Evolutionary conservation across 2,329 filamentous ascomycete genomes (phyloP).

Genomic region (Xylaria sp.): DNA sequence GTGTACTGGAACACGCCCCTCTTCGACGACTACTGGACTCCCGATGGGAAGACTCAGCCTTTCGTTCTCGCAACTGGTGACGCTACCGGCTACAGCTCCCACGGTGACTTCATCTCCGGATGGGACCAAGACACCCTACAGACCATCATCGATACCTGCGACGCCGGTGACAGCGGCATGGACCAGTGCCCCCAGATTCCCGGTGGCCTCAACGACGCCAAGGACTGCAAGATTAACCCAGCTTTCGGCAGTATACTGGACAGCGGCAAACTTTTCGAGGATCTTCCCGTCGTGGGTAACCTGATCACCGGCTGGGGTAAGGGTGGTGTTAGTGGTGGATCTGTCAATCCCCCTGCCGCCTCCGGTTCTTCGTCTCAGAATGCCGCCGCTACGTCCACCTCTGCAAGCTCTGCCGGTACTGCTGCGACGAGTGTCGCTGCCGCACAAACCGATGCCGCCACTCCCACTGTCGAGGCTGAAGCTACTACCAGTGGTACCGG

Average conservation of each 20-base stretch:
- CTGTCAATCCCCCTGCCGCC: constrained; percentile 32
- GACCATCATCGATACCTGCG: constrained; percentile 74
- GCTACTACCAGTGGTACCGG: constrained; percentile 44
- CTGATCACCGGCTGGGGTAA: constrained; percentile 62
- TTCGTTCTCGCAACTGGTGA: constrained; percentile 79
- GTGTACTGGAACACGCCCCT: constrained; percentile 69
- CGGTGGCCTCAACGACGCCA: constrained; percentile 61
- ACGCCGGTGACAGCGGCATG: constrained; percentile 68
- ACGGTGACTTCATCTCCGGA: constrained; percentile 78
- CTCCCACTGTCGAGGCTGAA: constrained; percentile 29
- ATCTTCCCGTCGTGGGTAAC: constrained; percentile 67
- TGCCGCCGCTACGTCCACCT: constrained; percentile 7
- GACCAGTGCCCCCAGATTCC: constrained; percentile 70
- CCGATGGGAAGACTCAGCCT: constrained; percentile 65
- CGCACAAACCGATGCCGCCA: constrained; percentile 24
- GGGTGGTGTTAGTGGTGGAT: constrained; percentile 49
- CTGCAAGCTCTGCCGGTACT: constrained; percentile 16
- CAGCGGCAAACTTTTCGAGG: constrained; percentile 53
- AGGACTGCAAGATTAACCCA: constrained; percentile 63
- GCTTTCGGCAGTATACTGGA: constrained; percentile 59
- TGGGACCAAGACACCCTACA: constrained; percentile 76
- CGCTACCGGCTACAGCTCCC: constrained; percentile 74
- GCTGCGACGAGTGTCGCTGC: constrained; percentile 15
- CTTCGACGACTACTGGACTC: constrained; percentile 65
- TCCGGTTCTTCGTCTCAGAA: constrained; percentile 14